Evolutionary conservation across 2,329 filamentous ascomycete genomes (phyloP), one percentile per base, ranked within the genome.

Genomic region (Alternaria sp.): DNA sequence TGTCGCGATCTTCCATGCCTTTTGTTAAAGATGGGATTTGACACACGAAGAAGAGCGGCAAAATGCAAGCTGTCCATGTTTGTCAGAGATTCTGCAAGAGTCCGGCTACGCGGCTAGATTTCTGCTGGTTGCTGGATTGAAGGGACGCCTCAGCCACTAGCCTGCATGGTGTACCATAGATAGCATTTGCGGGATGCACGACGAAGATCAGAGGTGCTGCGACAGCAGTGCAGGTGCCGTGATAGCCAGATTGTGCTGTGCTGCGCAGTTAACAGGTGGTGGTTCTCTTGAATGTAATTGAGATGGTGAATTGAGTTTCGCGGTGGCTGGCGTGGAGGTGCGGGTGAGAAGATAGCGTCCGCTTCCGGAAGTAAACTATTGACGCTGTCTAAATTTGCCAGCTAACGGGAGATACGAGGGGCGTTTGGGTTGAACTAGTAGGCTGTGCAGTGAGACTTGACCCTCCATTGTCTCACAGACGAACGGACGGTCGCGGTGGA

Each of bases 111-210:
- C 50, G 54, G 26, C 53, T 50, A 61, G 58, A 12, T 44, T 53
- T 37, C 41, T 53, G 37, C 54, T 56, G 33, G 25, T 46, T 58
- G 28, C 37, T 41, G 37, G 37, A 41, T 41, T 33, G 58, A 55
- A 61, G 28, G 47, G 47, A 43, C 41, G 55, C 41, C 25, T 26
- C 21, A 15, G 21, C 37, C 20, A 21, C 30, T 53, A 53, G 49
- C 5, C 23, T 15, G 45, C 45, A 47, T 59, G 44, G 44, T 41
- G 41, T 61, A 57, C 49, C 33, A n/a, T 30, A 18, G 21, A 18
- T 57, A 43, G n/a, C 18, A 37, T 55, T 45, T 41, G 57, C 50
- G 49, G 54, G 45, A 54, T 59, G 64, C 64, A 66, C 21, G 44
- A 45, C 58, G 61, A 37, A 62, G 60, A 62, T 61, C 23, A 49